Conservation (phyloP, 306 rosid genomes). For the Erythrophleum fordii region DNA sequence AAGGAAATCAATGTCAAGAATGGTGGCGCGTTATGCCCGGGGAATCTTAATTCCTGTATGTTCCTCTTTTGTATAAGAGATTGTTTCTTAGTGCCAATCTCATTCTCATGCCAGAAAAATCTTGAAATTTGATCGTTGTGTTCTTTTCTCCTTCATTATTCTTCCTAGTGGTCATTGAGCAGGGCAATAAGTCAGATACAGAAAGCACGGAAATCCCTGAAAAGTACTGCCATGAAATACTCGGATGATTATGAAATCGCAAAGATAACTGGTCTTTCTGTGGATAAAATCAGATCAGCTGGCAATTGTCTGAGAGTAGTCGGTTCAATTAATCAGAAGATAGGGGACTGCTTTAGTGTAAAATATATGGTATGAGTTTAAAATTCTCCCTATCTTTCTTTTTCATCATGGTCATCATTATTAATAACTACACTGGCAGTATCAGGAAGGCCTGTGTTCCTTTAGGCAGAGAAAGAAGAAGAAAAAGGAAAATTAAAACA, state of each 20-base stretch:
- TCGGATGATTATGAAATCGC: slow-evolving; percentile 75
- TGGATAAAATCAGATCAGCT: slow-evolving; percentile 80
- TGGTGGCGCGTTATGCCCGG: slow-evolving; percentile 68
- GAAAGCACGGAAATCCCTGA: slow-evolving; percentile 64
- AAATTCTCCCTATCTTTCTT: slow-evolving; percentile 9
- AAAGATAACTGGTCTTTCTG: slow-evolving; percentile 79
- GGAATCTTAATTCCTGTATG: slow-evolving; percentile 81
- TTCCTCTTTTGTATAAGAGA: slow-evolving; percentile 38
- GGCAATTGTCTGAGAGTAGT: slow-evolving; percentile 75
- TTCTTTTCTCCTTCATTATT: slow-evolving; percentile 48
- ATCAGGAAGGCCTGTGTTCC: neutral
- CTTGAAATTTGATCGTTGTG: slow-evolving; percentile 40
- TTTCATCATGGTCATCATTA: neutral
- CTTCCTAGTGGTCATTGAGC: slow-evolving; percentile 65
- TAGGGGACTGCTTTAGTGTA: slow-evolving; percentile 51
- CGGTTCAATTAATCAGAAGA: slow-evolving; percentile 78
- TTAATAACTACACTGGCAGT: slow-evolving; percentile 5
- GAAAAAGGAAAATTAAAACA: neutral
- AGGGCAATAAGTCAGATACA: slow-evolving; percentile 77
- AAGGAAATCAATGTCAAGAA: slow-evolving; percentile 78
- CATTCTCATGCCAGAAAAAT: slow-evolving; percentile 27
- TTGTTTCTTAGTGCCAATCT: slow-evolving; percentile 38
- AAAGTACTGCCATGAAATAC: slow-evolving; percentile 47
- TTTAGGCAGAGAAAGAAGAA: neutral
- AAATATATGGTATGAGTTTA: slow-evolving; percentile 63